phyloP scores from a whole-genome alignment of 179 eudicot species.

The Silene noctiflora region DNA sequence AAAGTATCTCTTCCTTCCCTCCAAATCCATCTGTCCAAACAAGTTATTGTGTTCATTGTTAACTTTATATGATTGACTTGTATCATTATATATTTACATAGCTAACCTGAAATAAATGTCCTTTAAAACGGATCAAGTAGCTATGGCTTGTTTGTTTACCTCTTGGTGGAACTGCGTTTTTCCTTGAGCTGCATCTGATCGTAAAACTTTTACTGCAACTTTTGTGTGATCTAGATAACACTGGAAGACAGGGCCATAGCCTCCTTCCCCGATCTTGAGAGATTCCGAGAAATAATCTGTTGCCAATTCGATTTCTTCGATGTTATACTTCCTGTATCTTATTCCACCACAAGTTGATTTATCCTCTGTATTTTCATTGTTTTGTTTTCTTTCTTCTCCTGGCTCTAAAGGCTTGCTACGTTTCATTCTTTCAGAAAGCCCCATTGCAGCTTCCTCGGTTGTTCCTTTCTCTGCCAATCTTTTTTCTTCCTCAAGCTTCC shows the following conservation, averaged over 20 bases:
- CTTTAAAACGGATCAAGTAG: no score
- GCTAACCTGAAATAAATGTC: no score
- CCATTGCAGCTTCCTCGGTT: conserved; percentile 28
- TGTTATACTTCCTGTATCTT: conserved; percentile 41
- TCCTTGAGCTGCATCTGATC: conserved; percentile 55
- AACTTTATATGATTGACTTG: neutral
- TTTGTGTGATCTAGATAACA: conserved; percentile 51
- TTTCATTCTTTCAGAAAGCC: conserved; percentile 23
- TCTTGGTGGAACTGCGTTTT: conserved; percentile 46
- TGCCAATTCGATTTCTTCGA: conserved; percentile 45
- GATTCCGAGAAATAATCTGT: conserved; percentile 35
- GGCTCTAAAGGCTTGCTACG: conserved; percentile 13
- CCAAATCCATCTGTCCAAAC: no score
- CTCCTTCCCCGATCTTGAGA: conserved; percentile 53
- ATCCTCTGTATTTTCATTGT: conserved; percentile 11
- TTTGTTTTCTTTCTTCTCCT: conserved; percentile 26
- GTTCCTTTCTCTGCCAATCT: conserved; percentile 26
- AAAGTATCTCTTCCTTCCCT: no score
- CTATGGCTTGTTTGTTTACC: conserved; percentile 24
- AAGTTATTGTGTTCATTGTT: neutral
- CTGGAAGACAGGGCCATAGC: conserved; percentile 53
- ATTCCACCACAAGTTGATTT: conserved; percentile 23
- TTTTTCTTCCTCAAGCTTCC: conserved; percentile 39
- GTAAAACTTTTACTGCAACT: conserved; percentile 49
- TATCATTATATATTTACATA: no score